Evolutionary conservation across 148 eudicot genomes (phyloP).

Genomic region (Persicaria maculosa): DNA sequence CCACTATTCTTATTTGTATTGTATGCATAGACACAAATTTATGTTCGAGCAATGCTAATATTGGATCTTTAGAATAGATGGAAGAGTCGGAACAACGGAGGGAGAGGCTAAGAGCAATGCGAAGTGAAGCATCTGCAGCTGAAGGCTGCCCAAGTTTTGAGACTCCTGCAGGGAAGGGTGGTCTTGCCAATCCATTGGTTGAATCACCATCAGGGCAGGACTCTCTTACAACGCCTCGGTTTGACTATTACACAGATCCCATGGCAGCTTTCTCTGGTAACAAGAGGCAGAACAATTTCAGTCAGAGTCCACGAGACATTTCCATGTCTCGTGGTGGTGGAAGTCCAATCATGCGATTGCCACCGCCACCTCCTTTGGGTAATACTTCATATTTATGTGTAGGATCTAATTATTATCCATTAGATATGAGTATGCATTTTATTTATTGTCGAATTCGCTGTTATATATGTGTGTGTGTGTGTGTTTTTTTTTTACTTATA

Average conservation of each 20-base stretch:
- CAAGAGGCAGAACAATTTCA: constrained; percentile 30
- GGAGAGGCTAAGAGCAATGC: constrained; percentile 77
- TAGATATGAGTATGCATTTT: too few relatives aligned
- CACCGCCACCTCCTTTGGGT: constrained; percentile 16
- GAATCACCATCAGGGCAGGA: constrained; percentile 23
- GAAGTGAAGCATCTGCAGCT: constrained; percentile 43
- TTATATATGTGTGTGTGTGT: too few relatives aligned
- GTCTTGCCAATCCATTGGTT: constrained; percentile 50
- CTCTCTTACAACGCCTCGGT: constrained; percentile 24
- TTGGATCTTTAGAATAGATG: constrained; percentile 22
- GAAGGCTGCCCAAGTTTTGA: constrained; percentile 14
- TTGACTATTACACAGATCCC: constrained; percentile 75
- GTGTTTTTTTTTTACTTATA: too few relatives aligned
- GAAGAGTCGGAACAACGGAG: constrained; percentile 77
- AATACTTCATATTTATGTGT: background rate
- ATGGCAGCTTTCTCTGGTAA: constrained; percentile 59
- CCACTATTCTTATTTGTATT: too few relatives aligned
- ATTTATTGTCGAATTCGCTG: too few relatives aligned
- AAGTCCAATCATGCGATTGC: constrained; percentile 10
- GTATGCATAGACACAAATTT: too few relatives aligned
- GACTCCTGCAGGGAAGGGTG: constrained; percentile 10
- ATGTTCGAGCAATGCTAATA: too few relatives aligned
- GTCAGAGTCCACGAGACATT: background rate
- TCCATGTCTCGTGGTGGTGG: constrained; percentile 15
- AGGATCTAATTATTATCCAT: too few relatives aligned